These are phyloP conservation scores for Septoria petroselini DNA, from an alignment of 2,329 filamentous ascomycete species.

Conservation along the genomic window DNA sequence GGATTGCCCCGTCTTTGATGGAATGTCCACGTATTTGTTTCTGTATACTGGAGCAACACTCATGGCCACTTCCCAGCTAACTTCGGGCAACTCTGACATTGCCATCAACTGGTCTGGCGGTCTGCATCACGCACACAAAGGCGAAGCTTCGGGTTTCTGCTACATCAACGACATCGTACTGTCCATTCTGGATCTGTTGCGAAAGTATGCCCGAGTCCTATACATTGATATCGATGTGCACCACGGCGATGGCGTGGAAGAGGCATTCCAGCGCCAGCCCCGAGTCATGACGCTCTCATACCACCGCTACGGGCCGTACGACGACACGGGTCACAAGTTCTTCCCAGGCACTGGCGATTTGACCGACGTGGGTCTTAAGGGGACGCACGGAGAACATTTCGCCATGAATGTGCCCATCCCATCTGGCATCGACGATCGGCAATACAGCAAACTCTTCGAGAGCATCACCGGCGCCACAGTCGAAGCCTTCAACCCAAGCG, in stretches of 20 bases:
- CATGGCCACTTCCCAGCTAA: slow-evolving; percentile 85
- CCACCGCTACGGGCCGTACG: slow-evolving; percentile 89
- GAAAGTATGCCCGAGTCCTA: slow-evolving; percentile 76
- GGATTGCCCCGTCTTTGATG: slow-evolving; percentile 95
- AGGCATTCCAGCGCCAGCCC: slow-evolving; percentile 86
- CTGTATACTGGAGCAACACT: slow-evolving; percentile 88
- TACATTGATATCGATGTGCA: slow-evolving; percentile 96
- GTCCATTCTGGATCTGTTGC: slow-evolving; percentile 82
- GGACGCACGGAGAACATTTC: slow-evolving; percentile 73
- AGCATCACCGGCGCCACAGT: slow-evolving; percentile 74
- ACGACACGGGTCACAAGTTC: slow-evolving; percentile 50
- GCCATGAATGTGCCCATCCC: slow-evolving; percentile 67
- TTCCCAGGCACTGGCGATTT: slow-evolving; percentile 68
- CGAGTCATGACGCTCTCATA: slow-evolving; percentile 91
- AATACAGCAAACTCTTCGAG: slow-evolving; percentile 83
- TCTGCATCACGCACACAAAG: slow-evolving; percentile 92
- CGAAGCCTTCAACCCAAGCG: slow-evolving; percentile 78
- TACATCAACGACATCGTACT: slow-evolving; percentile 99
- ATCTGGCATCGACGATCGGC: slow-evolving; percentile 65
- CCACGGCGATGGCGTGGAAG: slow-evolving; percentile 85
- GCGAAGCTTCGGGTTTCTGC: slow-evolving; percentile 92
- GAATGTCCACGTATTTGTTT: slow-evolving; percentile 90
- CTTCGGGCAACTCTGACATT: slow-evolving; percentile 83
- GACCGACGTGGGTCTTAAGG: slow-evolving; percentile 64
- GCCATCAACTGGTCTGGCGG: slow-evolving; percentile 97